phyloP scores from a whole-genome alignment of 140 eudicot species.

The Erigeron philadelphicus region DNA sequence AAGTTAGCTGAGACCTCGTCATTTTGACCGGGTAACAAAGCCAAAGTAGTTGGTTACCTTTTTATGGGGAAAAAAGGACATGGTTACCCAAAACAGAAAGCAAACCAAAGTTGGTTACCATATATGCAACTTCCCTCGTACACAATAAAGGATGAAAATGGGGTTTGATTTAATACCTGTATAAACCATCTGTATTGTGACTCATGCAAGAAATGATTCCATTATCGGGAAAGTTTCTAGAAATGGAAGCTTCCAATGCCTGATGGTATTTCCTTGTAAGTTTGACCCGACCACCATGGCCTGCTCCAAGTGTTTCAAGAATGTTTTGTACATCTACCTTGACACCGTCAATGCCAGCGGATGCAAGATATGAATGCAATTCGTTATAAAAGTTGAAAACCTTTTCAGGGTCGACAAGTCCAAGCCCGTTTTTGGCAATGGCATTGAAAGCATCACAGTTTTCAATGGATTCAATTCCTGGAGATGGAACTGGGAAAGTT shows the following conservation, averaged over 20 bases:
- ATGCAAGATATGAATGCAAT: conserved; percentile 76
- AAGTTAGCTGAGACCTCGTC: neutral
- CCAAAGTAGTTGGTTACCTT: neutral
- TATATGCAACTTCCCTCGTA: neutral
- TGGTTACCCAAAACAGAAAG: too few relatives aligned
- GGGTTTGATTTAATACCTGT: too few relatives aligned
- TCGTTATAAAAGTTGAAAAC: conserved; percentile 65
- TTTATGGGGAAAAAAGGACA: too few relatives aligned
- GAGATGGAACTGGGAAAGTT: conserved; percentile 64
- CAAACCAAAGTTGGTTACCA: too few relatives aligned
- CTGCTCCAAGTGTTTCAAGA: conserved; percentile 87
- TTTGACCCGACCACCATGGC: conserved; percentile 84
- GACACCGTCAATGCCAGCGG: conserved; percentile 82
- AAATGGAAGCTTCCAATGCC: conserved; percentile 79
- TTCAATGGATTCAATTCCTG: conserved; percentile 57
- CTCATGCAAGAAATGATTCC: conserved; percentile 96
- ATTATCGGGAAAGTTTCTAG: conserved; percentile 70
- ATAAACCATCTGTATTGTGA: conserved; percentile 81
- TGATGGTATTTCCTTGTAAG: conserved; percentile 77
- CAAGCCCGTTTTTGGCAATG: conserved; percentile 59
- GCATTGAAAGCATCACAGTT: conserved; percentile 49
- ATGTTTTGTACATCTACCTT: conserved; percentile 87
- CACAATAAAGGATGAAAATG: neutral
- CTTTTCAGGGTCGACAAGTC: conserved; percentile 83
- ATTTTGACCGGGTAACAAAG: neutral